phyloP scores from a whole-genome alignment of 1,284 basidiomycete species.

The Puccinia polysora region DNA sequence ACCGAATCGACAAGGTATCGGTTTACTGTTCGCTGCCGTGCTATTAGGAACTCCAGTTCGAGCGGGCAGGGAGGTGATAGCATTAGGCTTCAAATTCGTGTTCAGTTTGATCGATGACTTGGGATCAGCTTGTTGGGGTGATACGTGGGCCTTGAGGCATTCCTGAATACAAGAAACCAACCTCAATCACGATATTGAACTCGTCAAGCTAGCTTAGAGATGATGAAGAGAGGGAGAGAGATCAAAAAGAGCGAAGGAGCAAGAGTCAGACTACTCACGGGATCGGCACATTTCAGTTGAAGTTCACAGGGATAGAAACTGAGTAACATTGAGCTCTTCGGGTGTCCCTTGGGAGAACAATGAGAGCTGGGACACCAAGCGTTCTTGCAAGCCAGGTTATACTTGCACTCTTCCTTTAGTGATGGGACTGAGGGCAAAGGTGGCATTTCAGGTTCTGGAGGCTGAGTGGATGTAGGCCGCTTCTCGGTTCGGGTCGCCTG shows the following conservation, averaged over 20 bases:
- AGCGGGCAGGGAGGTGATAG: background rate
- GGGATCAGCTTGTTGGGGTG: slow-evolving; percentile 39
- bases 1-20: slow-evolving; percentile 39
- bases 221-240: too few relatives aligned
- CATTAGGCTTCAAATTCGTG: background rate
- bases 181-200: background rate
- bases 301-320: slow-evolving; percentile 36
- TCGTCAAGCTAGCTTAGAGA: background rate
- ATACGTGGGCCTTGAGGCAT: slow-evolving; percentile 37
- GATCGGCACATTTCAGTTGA: slow-evolving; percentile 28
- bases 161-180: slow-evolving; percentile 10
- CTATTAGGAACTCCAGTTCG: background rate
- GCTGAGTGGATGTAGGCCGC: background rate
- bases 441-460: background rate
- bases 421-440: slow-evolving; percentile 15
- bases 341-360: slow-evolving; percentile 28
- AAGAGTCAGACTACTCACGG: slow-evolving; percentile 18
- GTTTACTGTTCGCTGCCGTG: background rate
- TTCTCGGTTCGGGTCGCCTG: background rate
- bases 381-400: slow-evolving; percentile 35
- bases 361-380: slow-evolving; percentile 43
- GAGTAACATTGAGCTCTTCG: slow-evolving; percentile 36
- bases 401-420: slow-evolving; percentile 38
- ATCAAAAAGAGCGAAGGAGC: background rate
- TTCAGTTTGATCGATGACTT: slow-evolving; percentile 28